A percentile compares a stretch with the other conserved stretches of the same genome.
Evolutionary conservation across 352 stramenopile genomes (phyloP).

Genomic region (Globisporangium ultimum): DNA sequence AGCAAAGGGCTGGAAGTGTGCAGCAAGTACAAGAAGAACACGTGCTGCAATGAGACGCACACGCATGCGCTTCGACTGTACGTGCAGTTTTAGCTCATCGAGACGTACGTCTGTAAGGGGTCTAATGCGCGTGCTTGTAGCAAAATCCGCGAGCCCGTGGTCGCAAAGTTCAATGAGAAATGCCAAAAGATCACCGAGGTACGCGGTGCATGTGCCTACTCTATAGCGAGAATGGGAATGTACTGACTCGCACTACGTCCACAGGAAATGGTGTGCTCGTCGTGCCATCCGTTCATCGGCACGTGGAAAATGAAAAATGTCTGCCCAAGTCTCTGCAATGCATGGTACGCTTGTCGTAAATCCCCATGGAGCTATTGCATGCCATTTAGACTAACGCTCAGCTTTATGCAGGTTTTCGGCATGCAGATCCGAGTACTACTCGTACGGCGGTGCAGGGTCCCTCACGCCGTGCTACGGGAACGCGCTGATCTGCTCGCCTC

Average conservation of each 20-base stretch:
- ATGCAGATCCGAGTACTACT: constrained; percentile 76
- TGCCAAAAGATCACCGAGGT: constrained; percentile 67
- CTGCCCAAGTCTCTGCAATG: constrained; percentile 68
- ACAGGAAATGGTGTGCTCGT: constrained; percentile 78
- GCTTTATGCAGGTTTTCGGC: constrained; percentile 28
- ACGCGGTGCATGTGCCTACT: too few relatives aligned
- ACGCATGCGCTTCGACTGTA: constrained; percentile 57
- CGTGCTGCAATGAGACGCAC: constrained; percentile 80
- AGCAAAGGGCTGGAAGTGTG: constrained; percentile 69
- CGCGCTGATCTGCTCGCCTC: constrained; percentile 72
- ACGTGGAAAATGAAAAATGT: constrained; percentile 72
- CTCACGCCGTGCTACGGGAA: constrained; percentile 81
- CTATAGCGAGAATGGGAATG: background rate
- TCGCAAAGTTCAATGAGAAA: constrained; percentile 65
- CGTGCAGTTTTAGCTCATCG: constrained; percentile 6
- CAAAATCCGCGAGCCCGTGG: constrained; percentile 75
- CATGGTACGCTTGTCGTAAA: constrained; percentile 38
- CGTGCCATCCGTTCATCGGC: constrained; percentile 77
- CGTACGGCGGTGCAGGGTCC: constrained; percentile 48
- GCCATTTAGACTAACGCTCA: background rate
- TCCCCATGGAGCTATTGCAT: background rate
- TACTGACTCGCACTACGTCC: background rate
- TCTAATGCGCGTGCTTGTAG: constrained; percentile 19
- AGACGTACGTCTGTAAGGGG: background rate
- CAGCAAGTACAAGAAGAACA: constrained; percentile 78